These are phyloP conservation scores for Pholiota adiposa DNA, from an alignment of 1,284 basidiomycete genomes.

Conservation along the genomic window DNA sequence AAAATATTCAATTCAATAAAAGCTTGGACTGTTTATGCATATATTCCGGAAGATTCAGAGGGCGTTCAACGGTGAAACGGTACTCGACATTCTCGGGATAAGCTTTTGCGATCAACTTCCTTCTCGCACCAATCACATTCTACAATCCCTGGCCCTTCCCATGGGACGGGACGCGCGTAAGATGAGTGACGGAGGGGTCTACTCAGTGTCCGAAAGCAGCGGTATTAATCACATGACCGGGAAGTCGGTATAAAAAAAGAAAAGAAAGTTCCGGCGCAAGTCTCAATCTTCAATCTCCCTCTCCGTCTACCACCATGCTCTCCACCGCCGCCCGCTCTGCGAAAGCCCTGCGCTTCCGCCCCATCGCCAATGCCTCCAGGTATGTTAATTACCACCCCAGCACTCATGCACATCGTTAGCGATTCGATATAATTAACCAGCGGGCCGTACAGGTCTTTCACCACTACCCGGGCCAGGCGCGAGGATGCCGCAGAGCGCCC, in stretches of 20 bases:
- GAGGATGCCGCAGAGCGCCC: slow-evolving; percentile 34
- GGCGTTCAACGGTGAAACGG: too few relatives aligned
- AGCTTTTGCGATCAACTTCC: too few relatives aligned
- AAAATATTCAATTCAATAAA: too few relatives aligned
- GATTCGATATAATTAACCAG: neutral
- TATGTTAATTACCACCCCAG: neutral
- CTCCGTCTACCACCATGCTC: slow-evolving; percentile 18
- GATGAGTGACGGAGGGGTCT: neutral
- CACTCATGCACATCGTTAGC: neutral
- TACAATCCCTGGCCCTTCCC: too few relatives aligned
- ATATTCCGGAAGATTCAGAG: too few relatives aligned
- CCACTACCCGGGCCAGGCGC: slow-evolving; percentile 41
- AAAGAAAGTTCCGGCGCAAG: slow-evolving; percentile 14
- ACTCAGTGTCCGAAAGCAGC: slow-evolving; percentile 2
- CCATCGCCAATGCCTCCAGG: slow-evolving; percentile 18
- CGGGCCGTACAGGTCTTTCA: slow-evolving; percentile 38
- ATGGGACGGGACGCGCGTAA: too few relatives aligned
- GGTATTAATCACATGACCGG: slow-evolving; percentile 26
- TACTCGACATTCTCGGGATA: too few relatives aligned
- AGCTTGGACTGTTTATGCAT: too few relatives aligned
- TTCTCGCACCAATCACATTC: too few relatives aligned
- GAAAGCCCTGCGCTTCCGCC: slow-evolving; percentile 15
- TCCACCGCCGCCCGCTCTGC: slow-evolving; percentile 20
- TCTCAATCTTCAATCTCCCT: neutral
- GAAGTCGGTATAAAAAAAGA: slow-evolving; percentile 9